Base-by-base conservation (phyloP, 1,284 basidiomycete species). In the Xerocomus minutiporus region DNA sequence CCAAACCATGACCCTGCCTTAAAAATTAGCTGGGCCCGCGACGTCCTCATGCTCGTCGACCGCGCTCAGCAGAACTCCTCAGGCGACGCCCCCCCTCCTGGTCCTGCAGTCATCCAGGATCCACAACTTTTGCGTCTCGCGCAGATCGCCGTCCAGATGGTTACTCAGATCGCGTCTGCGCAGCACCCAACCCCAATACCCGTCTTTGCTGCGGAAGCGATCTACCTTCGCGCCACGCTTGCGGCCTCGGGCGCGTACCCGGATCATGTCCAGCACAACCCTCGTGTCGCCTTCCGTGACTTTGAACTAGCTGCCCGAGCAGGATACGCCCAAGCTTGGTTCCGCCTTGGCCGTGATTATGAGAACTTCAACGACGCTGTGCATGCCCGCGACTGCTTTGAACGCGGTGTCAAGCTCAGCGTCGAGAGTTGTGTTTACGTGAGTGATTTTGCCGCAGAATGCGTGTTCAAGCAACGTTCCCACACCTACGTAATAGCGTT, bases 291-390 rank as follows among this genome's bases (percentile, higher is more conserved):
- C 2, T 97, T 97, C 72, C 79, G 89, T 43, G 92, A 94, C 66
- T 96, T 92, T 64, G 93, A 95, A 66, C 71, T 74, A 2, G 82
- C 90, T 1, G 92, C 92, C 1, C 77, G 88, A 35, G 79, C 76
- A 2, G 92, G 92, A 0, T 86, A 83, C 59, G 71, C 75, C 9
- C 73, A 79, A 25, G 88, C 88, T 0, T 97, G 94, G 94, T 97
- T 93, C 72, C 79, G 86, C 43, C 81, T 97, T 3, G 94, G 93
- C 0, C 75, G 88, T 28, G 94, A 97, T 61, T 97, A 97, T 66
- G 95, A 97, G 73, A 84, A 82, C 50, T 92, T 95, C 55, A 83
- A 82, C 25, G 91, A 96, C 67, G 53, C 78, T 1, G 56, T 68
- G 0, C 81, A 86, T 36, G 92, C 93, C 0, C 79, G 74, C 44